phyloP scores from a whole-genome alignment of 2,329 filamentous ascomycete species.

The Fusarium fujikuroi region DNA sequence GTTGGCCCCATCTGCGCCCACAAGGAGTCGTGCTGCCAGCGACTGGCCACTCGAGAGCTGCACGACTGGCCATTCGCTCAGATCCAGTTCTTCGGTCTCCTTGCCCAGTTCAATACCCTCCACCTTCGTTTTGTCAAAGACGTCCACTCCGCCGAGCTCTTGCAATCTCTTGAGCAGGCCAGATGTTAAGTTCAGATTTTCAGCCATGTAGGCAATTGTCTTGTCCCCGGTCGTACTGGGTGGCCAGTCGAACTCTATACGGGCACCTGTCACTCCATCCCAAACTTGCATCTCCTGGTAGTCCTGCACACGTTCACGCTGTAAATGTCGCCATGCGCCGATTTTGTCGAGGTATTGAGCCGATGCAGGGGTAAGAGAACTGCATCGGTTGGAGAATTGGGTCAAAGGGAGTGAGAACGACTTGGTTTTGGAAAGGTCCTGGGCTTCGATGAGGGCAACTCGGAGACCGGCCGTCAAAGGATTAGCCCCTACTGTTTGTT shows the following conservation, averaged over 20 bases:
- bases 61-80: constrained; percentile 89
- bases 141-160: constrained; percentile 73
- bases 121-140: constrained; percentile 82
- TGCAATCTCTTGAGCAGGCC: constrained; percentile 78
- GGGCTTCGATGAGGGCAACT: constrained; percentile 89
- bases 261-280: constrained; percentile 90
- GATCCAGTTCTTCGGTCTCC: constrained; percentile 74
- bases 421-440: constrained; percentile 78
- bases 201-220: constrained; percentile 94
- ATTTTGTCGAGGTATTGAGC: constrained; percentile 84
- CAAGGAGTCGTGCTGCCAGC: constrained; percentile 83
- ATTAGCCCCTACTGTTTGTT: constrained; percentile 70
- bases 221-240: constrained; percentile 59
- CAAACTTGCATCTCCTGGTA: constrained; percentile 99
- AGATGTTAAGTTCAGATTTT: constrained; percentile 89
- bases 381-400: constrained; percentile 92
- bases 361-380: constrained; percentile 90
- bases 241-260: constrained; percentile 87
- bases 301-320: constrained; percentile 78
- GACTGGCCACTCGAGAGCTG: constrained; percentile 73
- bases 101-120: constrained; percentile 81
- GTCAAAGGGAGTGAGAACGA: constrained; percentile 73
- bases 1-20: constrained; percentile 95
- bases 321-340: constrained; percentile 85
- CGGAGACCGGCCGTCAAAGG: constrained; percentile 80